A percentile compares a stretch with the other conserved stretches of the same genome.
These are phyloP conservation scores for Psophocarpus tetragonolobus DNA, from an alignment of 306 rosid genomes.

Conservation along the genomic window DNA sequence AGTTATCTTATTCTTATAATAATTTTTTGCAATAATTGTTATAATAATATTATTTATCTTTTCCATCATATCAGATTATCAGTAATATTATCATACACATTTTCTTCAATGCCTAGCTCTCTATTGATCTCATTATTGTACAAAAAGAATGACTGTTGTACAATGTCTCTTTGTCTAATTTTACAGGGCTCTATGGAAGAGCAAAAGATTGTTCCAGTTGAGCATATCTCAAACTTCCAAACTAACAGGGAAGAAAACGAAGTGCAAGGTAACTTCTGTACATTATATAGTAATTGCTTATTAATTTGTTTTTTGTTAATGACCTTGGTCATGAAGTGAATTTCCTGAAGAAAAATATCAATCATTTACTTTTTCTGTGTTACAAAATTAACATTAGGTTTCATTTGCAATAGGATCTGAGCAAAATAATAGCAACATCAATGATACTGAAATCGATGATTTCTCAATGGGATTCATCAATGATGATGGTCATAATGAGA, in stretches of 20 bases:
- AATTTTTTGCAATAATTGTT: no score
- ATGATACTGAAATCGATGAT: slow-evolving; percentile 49
- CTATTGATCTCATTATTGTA: neutral
- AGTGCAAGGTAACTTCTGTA: slow-evolving; percentile 52
- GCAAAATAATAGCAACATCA: slow-evolving; percentile 39
- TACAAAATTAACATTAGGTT: neutral
- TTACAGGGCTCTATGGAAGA: slow-evolving; percentile 71
- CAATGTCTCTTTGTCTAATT: neutral
- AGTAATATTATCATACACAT: no score
- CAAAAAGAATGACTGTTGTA: neutral
- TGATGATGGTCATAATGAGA: slow-evolving; percentile 47
- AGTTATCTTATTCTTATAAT: neutral
- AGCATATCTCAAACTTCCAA: slow-evolving; percentile 60
- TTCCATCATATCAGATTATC: no score
- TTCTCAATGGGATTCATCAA: slow-evolving; percentile 75
- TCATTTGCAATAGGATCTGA: slow-evolving; percentile 40
- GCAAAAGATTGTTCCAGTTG: slow-evolving; percentile 70
- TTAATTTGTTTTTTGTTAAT: neutral
- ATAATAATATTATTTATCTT: no score
- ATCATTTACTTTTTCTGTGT: neutral
- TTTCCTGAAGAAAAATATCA: neutral
- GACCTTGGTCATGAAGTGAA: neutral
- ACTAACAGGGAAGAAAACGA: slow-evolving; percentile 51
- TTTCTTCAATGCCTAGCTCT: no score
- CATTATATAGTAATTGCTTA: no score